Evolutionary conservation across 208 protist species (phyloP), one percentile per base, ranked within the genome.

Genomic region (Wallacemonas collosoma): DNA sequence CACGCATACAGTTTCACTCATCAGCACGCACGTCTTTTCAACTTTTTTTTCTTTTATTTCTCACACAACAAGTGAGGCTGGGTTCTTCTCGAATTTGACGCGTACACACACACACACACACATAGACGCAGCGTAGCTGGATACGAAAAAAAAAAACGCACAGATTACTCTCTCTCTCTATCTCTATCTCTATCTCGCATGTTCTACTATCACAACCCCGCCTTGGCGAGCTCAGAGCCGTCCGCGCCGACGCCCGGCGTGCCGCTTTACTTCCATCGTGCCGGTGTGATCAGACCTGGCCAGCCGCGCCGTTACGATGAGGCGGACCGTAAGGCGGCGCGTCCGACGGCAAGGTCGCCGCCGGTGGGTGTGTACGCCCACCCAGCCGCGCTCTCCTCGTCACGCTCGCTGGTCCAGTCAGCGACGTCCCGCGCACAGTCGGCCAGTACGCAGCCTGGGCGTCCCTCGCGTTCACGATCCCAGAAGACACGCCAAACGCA

Each of bases 151-250:
- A 26, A 26, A 26, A 26, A 26, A 26, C n/a, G n/a, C n/a, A n/a
- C n/a, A 26, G 26, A 50, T 45, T 64, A 1, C 12, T 65, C 17
- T 72, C 12, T 36, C 26, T 66, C 47, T 66, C 48, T 26, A 35
- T 68, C 48, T 51, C 68, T 67, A 8, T 41, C 47, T 65, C 64
- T 53, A 56, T 43, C 1, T 71, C 60, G 40, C 65, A 58, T 60
- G 51, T 65, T 65, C n/a, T 65, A 65, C 60, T 65, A 65, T 15
- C 56, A 62, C 60, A 65, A 65, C 26, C 60, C 60, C 7, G 15
- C 60, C 60, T 50, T 35, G 15, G 43, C 9, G 8, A 41, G 41
- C 7, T 38, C 60, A 5, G 60, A 44, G 60, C 60, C 60, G 12
- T 45, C 60, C 5, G 60, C 43, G 40, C 60, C 60, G 41, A 36